phyloP scores from a whole-genome alignment of 306 rosid species.

The Malus fusca region DNA sequence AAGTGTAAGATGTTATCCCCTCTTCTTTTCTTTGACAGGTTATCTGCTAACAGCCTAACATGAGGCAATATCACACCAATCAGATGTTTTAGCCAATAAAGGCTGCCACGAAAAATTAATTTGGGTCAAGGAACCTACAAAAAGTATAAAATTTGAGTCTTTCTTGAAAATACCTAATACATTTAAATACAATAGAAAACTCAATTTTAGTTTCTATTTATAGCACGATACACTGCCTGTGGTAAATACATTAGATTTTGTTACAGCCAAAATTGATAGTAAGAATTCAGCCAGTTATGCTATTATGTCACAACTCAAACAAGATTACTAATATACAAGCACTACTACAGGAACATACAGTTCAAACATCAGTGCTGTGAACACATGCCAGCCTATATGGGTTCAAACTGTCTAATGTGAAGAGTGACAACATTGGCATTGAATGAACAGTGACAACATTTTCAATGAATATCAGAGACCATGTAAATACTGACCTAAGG shows the following conservation, averaged over 20 bases:
- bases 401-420: not conserved
- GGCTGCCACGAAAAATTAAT: too few species aligned
- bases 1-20: not conserved
- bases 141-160: not conserved
- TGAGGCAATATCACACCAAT: too few species aligned
- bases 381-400: not conserved
- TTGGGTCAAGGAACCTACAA: not conserved
- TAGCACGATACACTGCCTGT: not conserved
- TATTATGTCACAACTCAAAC: not conserved
- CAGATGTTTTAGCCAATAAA: too few species aligned
- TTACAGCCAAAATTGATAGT: not conserved
- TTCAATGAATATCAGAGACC: constrained; percentile 3
- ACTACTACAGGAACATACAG: not conserved
- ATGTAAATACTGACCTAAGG: constrained; percentile 40
- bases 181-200: not conserved
- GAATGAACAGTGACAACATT: not conserved
- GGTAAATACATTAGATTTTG: not conserved
- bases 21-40: not conserved
- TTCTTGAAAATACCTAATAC: not conserved
- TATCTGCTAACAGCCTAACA: not conserved
- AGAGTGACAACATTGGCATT: not conserved
- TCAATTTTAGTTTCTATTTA: not conserved
- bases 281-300: not conserved
- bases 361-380: not conserved
- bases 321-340: not conserved